phyloP scores from a whole-genome alignment of 176 grass and related monocot species.

The Lolium rigidum region DNA sequence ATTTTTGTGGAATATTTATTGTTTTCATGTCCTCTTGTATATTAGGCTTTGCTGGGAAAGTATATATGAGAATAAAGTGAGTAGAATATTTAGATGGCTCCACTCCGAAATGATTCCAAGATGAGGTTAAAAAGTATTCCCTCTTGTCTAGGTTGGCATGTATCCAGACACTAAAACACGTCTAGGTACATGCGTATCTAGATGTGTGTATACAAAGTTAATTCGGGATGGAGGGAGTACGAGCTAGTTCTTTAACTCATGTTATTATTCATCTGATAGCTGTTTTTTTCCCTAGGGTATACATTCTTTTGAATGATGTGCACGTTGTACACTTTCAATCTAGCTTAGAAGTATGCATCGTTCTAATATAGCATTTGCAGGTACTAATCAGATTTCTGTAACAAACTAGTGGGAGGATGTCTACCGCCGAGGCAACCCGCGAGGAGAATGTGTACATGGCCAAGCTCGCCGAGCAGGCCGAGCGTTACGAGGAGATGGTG shows the following conservation, averaged over 20 bases:
- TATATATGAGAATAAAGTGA: neutral
- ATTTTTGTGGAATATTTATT: neutral
- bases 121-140: too few species aligned
- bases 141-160: too few species aligned
- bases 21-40: neutral
- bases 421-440: slow-evolving; percentile 48
- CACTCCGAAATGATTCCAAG: neutral
- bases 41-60: too few species aligned
- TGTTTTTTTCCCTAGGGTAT: neutral
- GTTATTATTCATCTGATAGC: neutral
- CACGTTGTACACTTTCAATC: too few species aligned
- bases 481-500: slow-evolving; percentile 65
- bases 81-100: neutral
- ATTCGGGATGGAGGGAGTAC: too few species aligned
- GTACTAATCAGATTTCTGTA: neutral
- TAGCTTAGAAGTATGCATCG: neutral
- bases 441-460: slow-evolving; percentile 70
- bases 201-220: too few species aligned
- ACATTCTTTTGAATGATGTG: slow-evolving; percentile 16
- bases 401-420: slow-evolving; percentile 29
- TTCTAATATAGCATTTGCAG: slow-evolving; percentile 1
- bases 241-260: neutral
- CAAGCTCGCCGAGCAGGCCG: slow-evolving; percentile 68
- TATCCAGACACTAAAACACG: too few species aligned
- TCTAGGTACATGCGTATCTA: too few species aligned